Evolutionary conservation across 352 stramenopile genomes (phyloP), one percentile per base, ranked within the genome.

Genomic region (Sclerospora graminicola): DNA sequence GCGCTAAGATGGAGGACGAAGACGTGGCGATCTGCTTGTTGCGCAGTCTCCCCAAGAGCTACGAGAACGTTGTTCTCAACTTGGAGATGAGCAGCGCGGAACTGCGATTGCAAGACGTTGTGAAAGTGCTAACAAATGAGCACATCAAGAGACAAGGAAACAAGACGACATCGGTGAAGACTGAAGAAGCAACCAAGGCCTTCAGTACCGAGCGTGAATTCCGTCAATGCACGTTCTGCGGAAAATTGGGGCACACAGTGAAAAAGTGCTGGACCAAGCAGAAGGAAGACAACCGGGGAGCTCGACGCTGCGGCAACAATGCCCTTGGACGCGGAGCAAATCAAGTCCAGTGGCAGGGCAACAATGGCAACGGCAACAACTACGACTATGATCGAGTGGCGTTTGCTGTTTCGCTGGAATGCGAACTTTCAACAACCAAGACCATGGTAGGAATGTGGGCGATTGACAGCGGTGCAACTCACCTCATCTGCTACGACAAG

Each of bases 181-280:
- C 26, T 30, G 10, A 30, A 30, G 33, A 51, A 9, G 32, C 44
- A 2, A 42, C 45, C 5, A 51, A 41, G 13, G 45, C 30, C 7
- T 60, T 55, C 32, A 60, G 24, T 10, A 9, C 39, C 7, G 45
- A 60, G 9, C 34, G 45, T 10, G 26, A 30, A 10, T 30, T 30
- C 26, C n/a, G n/a, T 6, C 10, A 30, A 10, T 30, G 26, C 10
- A 9, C 13, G n/a, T 52, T 46, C 36, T 54, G 44, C 32, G 32
- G 45, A 9, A 50, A 60, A 49, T 41, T 51, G 38, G 40, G 51
- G 38, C 51, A 60, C 37, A 21, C 33, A 8, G 13, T 48, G 0
- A 45, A 53, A 1, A 45, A 47, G 51, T 60, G 45, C 45, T 60
- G 51, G n/a, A 53, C 43, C 23, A 60, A 54, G 30, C 39, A 56